A percentile compares a stretch with the other conserved stretches of the same genome.
phyloP scores from a whole-genome alignment of 2,329 filamentous ascomycete genomes.

The Pseudogymnoascus sp. region DNA sequence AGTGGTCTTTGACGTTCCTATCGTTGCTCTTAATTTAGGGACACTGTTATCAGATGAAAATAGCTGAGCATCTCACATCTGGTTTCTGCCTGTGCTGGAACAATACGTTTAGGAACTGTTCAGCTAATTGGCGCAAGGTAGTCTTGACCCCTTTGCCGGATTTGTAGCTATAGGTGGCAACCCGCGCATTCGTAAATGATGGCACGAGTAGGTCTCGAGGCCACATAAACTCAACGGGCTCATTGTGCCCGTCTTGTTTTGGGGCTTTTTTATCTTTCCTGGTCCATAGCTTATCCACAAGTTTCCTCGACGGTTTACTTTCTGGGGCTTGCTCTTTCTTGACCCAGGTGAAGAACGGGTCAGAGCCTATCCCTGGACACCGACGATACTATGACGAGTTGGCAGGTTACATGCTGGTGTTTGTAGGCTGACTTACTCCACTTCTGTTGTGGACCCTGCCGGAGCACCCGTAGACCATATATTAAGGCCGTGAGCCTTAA shows the following conservation, averaged over 20 bases:
- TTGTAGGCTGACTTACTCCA: constrained; percentile 12
- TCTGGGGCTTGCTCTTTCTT: constrained; percentile 12
- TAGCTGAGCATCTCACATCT: constrained; percentile 9
- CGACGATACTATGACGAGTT: constrained; percentile 13
- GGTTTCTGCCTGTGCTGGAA: constrained; percentile 11
- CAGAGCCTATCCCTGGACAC: constrained; percentile 15
- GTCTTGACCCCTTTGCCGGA: constrained; percentile 15
- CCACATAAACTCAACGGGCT: constrained; percentile 14
- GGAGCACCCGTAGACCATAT: constrained; percentile 15
- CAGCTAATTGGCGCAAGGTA: constrained; percentile 13
- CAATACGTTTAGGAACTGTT: constrained; percentile 14
- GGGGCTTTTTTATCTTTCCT: constrained; percentile 6
- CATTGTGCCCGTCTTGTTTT: constrained; percentile 8
- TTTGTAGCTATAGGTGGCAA: constrained; percentile 18
- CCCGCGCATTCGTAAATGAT: constrained; percentile 13
- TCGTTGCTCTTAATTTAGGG: background rate
- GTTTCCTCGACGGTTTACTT: constrained; percentile 2
- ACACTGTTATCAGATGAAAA: background rate
- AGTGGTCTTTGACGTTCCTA: constrained; percentile 15
- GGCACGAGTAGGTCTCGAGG: constrained; percentile 15
- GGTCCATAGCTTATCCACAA: constrained; percentile 10
- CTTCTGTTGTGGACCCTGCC: constrained; percentile 5
- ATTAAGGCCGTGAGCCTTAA: constrained; percentile 15
- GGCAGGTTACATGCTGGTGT: background rate
- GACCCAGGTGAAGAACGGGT: constrained; percentile 14